Evolutionary conservation across 2,329 filamentous ascomycete species (phyloP), one percentile per base, ranked within the genome.

Genomic region (Erysiphe neolycopersici): DNA sequence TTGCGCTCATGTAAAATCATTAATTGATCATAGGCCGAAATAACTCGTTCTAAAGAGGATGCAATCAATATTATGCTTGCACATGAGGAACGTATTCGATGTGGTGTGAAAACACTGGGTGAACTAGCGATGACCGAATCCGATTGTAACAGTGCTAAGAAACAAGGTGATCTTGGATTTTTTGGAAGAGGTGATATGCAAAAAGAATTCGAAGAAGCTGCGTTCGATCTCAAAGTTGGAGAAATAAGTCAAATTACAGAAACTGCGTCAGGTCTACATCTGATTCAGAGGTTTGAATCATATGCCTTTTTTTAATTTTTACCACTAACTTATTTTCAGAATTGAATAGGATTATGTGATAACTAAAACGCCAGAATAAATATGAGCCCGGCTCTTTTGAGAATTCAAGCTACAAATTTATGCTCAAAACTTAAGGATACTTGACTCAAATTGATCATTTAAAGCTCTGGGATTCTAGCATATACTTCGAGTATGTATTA

Each of bases 171-270:
- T 59, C 64, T 98, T 64, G 89, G 89, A 17, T 93, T 85, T 61
- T 98, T 98, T 60, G 85, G 83, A 45, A 76, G 71, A 54, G 83
- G 84, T 26, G 87, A 95, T 56, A 98, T 98, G 89, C 89, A 98
- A 60, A 87, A 85, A 65, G 87, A 94, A 62, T 98, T 98, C 56
- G 89, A 98, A 63, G 83, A 94, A 45, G 85, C 85, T 4, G 79
- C 89, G 1, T 98, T 98, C 62, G 76, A 71, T n/a, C 67, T 98
- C 44, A 71, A 85, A 60, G 76, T 78, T 2, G 85, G 84, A 31
- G 73, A 94, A 61, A 74, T 95, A 56, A 94, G 85, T 61, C 67
- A 70, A 40, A 68, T 94, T 33, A 79, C 95, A 12, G 80, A 93
- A 61, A 94, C 89, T 35, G 85, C 84, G 42, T 94, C 85, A 43